These are phyloP conservation scores for Pterocarpus santalinus DNA, from an alignment of 306 rosid genomes.

Conservation along the genomic window DNA sequence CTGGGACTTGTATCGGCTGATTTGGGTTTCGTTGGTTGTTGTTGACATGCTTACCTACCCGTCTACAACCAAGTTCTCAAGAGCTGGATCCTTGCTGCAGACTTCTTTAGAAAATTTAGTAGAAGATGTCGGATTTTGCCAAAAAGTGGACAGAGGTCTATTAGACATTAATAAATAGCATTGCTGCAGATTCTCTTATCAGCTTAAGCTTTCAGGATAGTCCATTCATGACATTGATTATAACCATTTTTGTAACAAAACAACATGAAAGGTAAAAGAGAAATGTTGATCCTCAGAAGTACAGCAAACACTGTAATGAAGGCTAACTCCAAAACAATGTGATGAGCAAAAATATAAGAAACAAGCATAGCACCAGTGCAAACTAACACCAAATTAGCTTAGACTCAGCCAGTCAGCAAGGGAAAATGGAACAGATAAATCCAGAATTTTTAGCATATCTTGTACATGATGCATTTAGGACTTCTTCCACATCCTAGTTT, in stretches of 20 bases:
- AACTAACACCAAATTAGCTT: slow-evolving; percentile 32
- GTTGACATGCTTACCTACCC: background rate
- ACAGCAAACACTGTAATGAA: background rate
- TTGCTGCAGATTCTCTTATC: background rate
- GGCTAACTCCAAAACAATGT: background rate
- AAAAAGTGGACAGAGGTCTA: background rate
- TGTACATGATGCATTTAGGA: background rate
- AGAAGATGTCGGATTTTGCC: background rate
- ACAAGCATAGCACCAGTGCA: slow-evolving; percentile 11
- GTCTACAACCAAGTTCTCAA: slow-evolving; percentile 15
- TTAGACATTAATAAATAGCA: slow-evolving; percentile 12
- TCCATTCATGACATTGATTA: background rate
- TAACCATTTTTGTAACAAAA: background rate
- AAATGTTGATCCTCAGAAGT: background rate
- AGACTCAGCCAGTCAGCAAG: slow-evolving; percentile 23
- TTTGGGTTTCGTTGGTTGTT: background rate
- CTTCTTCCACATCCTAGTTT: background rate
- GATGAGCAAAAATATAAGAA: background rate
- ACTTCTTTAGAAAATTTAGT: background rate
- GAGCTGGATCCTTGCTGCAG: background rate
- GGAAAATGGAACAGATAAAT: slow-evolving; percentile 26
- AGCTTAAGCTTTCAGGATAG: slow-evolving; percentile 13
- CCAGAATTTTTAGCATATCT: background rate
- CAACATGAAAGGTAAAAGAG: background rate
- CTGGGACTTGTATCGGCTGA: background rate